These are phyloP conservation scores for Pigoraptor vietnamica DNA, from an alignment of 78 protist genomes.

Conservation along the genomic window DNA sequence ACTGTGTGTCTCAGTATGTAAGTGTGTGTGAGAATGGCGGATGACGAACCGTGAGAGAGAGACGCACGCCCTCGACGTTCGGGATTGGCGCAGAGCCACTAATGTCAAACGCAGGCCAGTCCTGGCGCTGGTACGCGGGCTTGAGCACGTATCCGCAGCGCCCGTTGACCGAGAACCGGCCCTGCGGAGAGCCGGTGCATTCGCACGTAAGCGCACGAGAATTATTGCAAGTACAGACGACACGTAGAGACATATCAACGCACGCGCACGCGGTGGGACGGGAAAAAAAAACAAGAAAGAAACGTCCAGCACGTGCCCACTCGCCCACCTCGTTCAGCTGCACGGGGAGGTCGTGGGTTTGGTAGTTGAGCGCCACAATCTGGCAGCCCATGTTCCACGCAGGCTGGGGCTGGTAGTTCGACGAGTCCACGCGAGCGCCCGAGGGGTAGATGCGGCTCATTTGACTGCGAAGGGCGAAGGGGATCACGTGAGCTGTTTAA, in stretches of 20 bases:
- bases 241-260: neutral
- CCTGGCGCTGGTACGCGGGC: conserved; percentile 5
- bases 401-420: conserved; percentile 70
- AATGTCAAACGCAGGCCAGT: neutral
- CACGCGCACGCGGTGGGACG: neutral
- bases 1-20: too few species aligned
- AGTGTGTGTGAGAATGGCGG: neutral
- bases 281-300: too few species aligned
- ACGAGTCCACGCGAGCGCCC: conserved; percentile 69
- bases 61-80: neutral
- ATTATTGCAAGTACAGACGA: neutral
- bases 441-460: conserved; percentile 70
- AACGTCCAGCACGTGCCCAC: neutral
- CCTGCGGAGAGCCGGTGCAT: neutral
- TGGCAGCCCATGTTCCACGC: conserved; percentile 64
- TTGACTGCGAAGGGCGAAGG: neutral
- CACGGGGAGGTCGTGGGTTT: conserved; percentile 37
- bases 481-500: neutral
- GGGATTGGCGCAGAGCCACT: neutral
- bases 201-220: neutral
- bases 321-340: conserved; percentile 26
- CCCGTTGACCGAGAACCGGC: conserved; percentile 24
- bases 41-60: neutral
- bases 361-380: conserved; percentile 78
- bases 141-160: conserved; percentile 37